Evolutionary conservation across 2,329 filamentous ascomycete genomes (phyloP).

Genomic region (Didymella glomerata): DNA sequence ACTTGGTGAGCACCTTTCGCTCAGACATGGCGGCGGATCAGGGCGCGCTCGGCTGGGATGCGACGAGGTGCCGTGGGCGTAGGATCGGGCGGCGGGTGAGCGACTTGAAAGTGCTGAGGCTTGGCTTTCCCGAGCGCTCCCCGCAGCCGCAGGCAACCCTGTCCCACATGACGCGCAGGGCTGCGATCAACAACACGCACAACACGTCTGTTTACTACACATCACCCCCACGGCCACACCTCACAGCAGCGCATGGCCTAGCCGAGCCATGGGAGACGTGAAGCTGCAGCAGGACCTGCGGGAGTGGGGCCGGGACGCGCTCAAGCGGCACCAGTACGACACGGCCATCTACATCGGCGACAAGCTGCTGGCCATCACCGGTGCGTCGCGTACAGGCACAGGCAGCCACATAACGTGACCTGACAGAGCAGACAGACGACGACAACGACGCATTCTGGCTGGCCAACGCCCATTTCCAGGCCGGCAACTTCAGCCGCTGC

Average conservation of each 20-base stretch:
- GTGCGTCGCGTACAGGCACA: constrained; percentile 60
- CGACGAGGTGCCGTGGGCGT: not conserved
- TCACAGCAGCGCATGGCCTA: constrained; percentile 5
- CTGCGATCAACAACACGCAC: constrained; percentile 18
- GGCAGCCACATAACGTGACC: not conserved
- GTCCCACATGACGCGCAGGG: not conserved
- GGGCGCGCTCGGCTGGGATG: not conserved
- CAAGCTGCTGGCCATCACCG: constrained; percentile 92
- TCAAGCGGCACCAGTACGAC: constrained; percentile 96
- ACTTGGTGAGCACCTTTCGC: constrained; percentile 77
- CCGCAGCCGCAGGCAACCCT: constrained; percentile 21
- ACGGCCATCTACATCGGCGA: constrained; percentile 97
- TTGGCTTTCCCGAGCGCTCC: constrained; percentile 22
- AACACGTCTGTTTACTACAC: not conserved
- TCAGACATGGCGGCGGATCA: constrained; percentile 75
- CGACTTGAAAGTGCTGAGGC: not conserved
- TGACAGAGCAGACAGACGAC: constrained; percentile 73
- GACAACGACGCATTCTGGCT: constrained; percentile 97
- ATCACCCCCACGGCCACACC: not conserved
- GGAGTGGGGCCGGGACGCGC: constrained; percentile 92
- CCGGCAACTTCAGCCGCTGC: constrained; percentile 92
- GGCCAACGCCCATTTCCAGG: constrained; percentile 96
- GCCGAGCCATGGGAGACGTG: constrained; percentile 75
- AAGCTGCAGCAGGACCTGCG: constrained; percentile 77
- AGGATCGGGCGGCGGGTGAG: too few species aligned